Evolutionary conservation across 164 flowering plant genomes (phyloP), one percentile per base, ranked within the genome.

Genomic region (Warburgia ugandensis): DNA sequence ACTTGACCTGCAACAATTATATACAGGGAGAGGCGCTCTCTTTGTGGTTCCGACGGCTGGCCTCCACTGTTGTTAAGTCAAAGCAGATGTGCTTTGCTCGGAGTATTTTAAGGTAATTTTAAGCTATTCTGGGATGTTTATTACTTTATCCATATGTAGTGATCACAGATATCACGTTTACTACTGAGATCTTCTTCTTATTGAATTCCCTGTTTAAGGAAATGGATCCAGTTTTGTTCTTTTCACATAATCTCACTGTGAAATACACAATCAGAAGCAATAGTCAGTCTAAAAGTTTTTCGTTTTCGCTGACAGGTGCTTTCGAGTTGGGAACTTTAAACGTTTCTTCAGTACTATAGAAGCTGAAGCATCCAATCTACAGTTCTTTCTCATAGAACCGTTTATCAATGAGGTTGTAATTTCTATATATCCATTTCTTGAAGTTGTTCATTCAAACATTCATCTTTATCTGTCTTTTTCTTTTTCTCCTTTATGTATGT

Each of bases 81-180:
- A 81, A 75, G 66, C 80, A 83, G 64, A 74, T 91, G 76, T 41
- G 52, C 57, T 83, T 91, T 69, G 82, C 87, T 13, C 73, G 92
- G 39, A 69, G 49, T 58, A 38, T 87, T 52, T 66, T 91, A 47
- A 72, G 92, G 96, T 91, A 56, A 36, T 5, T 7, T 46, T 29
- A 40, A 42, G 40, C 22, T 17, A 12, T 10, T 23, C 25, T 39
- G 19, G 22, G 30, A 60, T 51, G 41, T 37, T 3, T 37, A 25
- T 7, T n/a, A 51, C 22, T 43, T 44, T 6, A 5, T 52, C 17
- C 38, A 20, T 22, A 5, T 43, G 12, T 14, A 43, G 23, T 39
- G 43, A 12, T 1, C 0, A 16, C 21, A 41, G 23, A 16, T 41
- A 10, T 42, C 5, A 42, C 21, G 0, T 42, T n/a, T 1, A 7